A percentile compares a stretch with the other conserved stretches of the same genome.
Conservation (phyloP, 768 basidiomycete species). For the Russula sp. region DNA sequence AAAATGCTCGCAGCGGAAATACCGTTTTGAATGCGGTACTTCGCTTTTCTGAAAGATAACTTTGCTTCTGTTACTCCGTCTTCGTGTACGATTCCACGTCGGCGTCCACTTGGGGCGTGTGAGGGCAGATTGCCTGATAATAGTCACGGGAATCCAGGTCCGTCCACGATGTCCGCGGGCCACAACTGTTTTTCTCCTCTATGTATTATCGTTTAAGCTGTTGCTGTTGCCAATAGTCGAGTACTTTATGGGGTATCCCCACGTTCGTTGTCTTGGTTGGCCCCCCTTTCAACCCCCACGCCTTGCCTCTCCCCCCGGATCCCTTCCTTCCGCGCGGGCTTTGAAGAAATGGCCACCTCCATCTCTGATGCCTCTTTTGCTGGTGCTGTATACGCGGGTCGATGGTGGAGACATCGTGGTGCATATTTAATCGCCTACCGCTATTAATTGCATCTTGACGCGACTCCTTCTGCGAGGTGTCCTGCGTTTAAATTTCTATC, state of each 20-base stretch:
- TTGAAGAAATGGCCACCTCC: slow-evolving; percentile 36
- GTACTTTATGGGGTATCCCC: background rate
- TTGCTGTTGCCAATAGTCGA: too few relatives aligned
- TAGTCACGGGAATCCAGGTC: too few relatives aligned
- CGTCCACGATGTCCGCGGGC: slow-evolving; percentile 9
- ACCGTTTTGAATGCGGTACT: too few relatives aligned
- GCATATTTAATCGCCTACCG: slow-evolving; percentile 24
- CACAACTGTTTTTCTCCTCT: background rate
- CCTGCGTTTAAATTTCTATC: slow-evolving; percentile 53
- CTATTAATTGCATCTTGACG: background rate
- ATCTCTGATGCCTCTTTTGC: slow-evolving; percentile 53
- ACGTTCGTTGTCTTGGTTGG: background rate
- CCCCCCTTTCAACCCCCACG: background rate
- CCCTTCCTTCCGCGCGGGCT: background rate
- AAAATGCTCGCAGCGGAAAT: background rate
- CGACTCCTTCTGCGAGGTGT: slow-evolving; percentile 44
- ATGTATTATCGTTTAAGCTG: background rate
- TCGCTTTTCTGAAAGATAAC: background rate
- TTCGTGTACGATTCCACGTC: background rate
- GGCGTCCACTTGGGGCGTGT: background rate
- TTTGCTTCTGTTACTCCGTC: too few relatives aligned
- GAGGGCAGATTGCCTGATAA: too few relatives aligned
- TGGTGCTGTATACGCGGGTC: slow-evolving; percentile 56
- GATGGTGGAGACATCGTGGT: slow-evolving; percentile 65
- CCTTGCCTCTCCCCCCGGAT: background rate